Base-by-base conservation (phyloP, 1,139 yeast genomes). In the Suhomyces choctaworum region DNA sequence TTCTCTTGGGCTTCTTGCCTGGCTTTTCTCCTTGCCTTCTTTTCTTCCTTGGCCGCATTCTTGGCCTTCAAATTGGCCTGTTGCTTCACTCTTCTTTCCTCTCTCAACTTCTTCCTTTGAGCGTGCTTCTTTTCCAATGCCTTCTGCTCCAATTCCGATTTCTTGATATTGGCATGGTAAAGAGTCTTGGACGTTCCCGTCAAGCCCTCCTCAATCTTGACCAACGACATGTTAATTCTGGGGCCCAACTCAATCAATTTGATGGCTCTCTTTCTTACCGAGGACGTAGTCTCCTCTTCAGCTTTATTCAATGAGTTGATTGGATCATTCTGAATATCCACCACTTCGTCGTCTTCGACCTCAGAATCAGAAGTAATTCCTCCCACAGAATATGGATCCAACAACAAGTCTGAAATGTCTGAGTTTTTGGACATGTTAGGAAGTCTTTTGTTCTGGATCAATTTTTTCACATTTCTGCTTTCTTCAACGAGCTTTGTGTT, bases 171-270 rank as follows among this genome's bases (percentile, higher is more conserved):
- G 27, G 87, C 73, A 57, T 94, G 98, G 62, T 84, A 87, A 43
- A 94, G 62, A 12, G 94, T 87, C 64, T 88, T 89, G 19, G 72
- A 65, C 4, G 71, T 54, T 31, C 98, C 98, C 4, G 77, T 69
- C 32, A 90, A 77, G 12, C 95, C 96, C 57, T 92, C 97, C 62
- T 92, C 97, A 41, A 94, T 86, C 65, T 94, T 94, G 38, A 84
- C 68, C 43, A 92, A 69, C 33, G 79, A 68, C 62, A 94, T 69
- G 48, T 78, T 80, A 60, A 94, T 63, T 47, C 99, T 75, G 23
- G 99, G 99, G 0, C 99, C 99, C 38, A 90, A 68, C 62, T 94
- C 99, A 1, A 92, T 86, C 41, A 94, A 71, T 57, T 89, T 89
- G 48, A 94, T 87, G 2, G 98, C 98, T 51, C 87, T 79, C 65